Evolutionary conservation across 768 basidiomycete species (phyloP).

Genomic region (Mycena vitilis): DNA sequence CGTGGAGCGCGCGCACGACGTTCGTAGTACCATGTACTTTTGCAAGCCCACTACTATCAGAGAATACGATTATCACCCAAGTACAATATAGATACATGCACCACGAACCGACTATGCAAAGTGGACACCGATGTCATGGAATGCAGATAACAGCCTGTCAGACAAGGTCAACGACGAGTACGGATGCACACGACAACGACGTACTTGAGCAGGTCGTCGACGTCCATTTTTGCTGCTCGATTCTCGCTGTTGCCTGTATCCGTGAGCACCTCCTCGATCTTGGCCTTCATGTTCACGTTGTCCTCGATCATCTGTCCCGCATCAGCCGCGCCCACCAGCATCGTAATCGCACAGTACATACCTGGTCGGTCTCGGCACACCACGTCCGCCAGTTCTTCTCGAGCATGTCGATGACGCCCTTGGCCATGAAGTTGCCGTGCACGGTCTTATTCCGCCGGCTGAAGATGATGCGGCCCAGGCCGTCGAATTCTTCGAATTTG

Average conservation of each 20-base stretch:
- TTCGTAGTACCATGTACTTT: background rate
- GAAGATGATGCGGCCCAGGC: conserved; percentile 91
- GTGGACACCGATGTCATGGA: conserved; percentile 80
- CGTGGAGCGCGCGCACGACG: background rate
- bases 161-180: conserved; percentile 18
- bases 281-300: conserved; percentile 15
- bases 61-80: background rate
- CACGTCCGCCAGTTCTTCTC: conserved; percentile 95
- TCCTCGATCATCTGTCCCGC: conserved; percentile 9
- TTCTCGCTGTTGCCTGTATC: conserved; percentile 78
- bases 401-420: conserved; percentile 94
- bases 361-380: conserved; percentile 78
- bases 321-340: too few relatives aligned
- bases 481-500: conserved; percentile 97
- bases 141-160: conserved; percentile 74
- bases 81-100: conserved; percentile 20
- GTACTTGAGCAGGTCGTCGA: conserved; percentile 91
- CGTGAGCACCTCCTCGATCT: conserved; percentile 16
- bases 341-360: too few relatives aligned
- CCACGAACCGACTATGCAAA: conserved; percentile 60
- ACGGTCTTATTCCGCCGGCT: conserved; percentile 90
- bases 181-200: conserved; percentile 39
- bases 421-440: conserved; percentile 91
- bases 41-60: too few relatives aligned
- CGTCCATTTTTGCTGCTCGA: conserved; percentile 92